Evolutionary conservation across 306 rosid genomes (phyloP), one percentile per base, ranked within the genome.

Genomic region (Vachellia collinsii): DNA sequence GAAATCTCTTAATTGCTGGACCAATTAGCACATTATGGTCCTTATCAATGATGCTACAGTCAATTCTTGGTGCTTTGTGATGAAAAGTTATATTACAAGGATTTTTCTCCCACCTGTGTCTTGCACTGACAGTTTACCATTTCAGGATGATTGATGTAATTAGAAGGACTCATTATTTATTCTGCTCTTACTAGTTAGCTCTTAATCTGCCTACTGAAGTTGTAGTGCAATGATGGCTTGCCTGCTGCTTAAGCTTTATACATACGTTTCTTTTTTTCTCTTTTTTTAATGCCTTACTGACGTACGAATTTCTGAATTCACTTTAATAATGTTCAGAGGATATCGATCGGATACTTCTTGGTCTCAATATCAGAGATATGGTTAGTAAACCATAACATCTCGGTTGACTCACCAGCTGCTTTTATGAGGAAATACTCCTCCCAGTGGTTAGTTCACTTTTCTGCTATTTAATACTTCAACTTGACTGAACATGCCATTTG

Each of bases 331-430:
- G 76, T 79, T 75, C 92, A 92, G 94, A 89, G 97, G 89, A 89
- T 92, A 86, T 86, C 97, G 56, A 70, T 92, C 85, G 97, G 93
- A 78, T 92, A 90, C 82, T 84, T 90, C 85, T 72, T 92, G 74
- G 97, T 88, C 67, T 89, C 97, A 70, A 70, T 89, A 63, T 86
- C 91, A 3, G 92, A 92, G 89, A 90, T 92, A 85, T 90, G 93
- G 94, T 86, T 90, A 72, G 91, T 90, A 67, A 88, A 83, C 65
- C 80, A 79, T 70, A 83, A 73, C 61, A 80, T 72, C 72, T 54
- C 67, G 53, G 93, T 89, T 42, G 93, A 88, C 76, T 89, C 94
- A 74, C 87, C 84, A 17, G 73, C 70, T 47, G 82, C 85, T 54
- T 90, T 85, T 77, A 80, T 83, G 80, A 86, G 83, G 89, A 92